Base-by-base conservation (phyloP, 2,329 filamentous ascomycete species). In the Catunica adiposa region DNA sequence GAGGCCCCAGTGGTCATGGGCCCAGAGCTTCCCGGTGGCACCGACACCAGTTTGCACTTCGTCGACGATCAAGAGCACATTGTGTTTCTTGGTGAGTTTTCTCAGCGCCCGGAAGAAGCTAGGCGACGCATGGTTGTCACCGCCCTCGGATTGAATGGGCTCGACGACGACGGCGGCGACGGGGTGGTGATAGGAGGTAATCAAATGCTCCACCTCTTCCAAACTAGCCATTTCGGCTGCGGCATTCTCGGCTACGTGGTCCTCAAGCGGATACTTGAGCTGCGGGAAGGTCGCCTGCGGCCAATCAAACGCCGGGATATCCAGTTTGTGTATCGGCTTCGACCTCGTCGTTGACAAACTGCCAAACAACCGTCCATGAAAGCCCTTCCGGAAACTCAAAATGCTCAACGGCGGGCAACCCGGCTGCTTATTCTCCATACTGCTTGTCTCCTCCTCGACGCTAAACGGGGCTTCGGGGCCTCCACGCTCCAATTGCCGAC, bases 291-390 rank as follows among this genome's bases (percentile, higher is more conserved):
- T 73, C n/a, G 85, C 84, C 69, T 86, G 83, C 54, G 86, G 86
- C 86, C 86, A 90, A 72, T 89, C 81, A 66, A 90, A 90, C 59
- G 85, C 83, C n/a, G 86, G 86, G 61, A 90, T 89, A 66, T 90
- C 86, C 62, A 90, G 75, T 70, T 90, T 90, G 74, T 90, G 86
- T 62, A 90, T 86, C 55, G 86, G 76, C 73, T 89, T 89, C 67
- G 80, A 84, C 66, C 86, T 82, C 31, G 86, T 90, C 60, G 85
- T 89, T 58, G 82, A 86, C 55, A 90, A 73, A 60, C 76, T 82
- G 62, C 84, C 86, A 65, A 90, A 89, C 50, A 88, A 78, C 63
- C 86, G 84, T 59, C 86, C 86, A 69, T 90, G 86, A 75, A 90
- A 90, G 51, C 72, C 84, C 62, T 80, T 78, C 67, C 78, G 82